Evolutionary conservation across 441 rosid genomes (phyloP), one percentile per base, ranked within the genome.

Genomic region (Metrosideros polymorpha): DNA sequence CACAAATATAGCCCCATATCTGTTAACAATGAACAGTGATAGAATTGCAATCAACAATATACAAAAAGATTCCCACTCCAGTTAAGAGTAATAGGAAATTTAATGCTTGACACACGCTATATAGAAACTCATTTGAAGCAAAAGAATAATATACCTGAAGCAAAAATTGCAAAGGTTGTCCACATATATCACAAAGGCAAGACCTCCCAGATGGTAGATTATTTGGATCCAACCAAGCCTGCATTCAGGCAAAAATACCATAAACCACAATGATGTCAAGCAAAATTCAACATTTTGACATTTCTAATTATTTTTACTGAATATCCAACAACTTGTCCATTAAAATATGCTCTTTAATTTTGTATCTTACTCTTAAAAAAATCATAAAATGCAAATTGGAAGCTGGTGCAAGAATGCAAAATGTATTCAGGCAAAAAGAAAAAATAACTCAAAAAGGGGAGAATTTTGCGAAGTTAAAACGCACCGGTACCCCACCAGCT

Each of bases 211-310:
- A 88, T 7, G 99, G 99, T 75, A 97, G 90, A 86, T 94, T 93
- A 90, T 93, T 86, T 7, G 99, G 98, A 91, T 94, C 95, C 89
- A 97, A 89, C 98, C 99, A 97, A 6, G 98, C 98, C 99, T 63
- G 76, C 76, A 32, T 32, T 63, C 43, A 63, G 76, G 76, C 13
- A 18, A 63, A 63, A 63, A 63, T 18, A 63, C 45, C 42, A 19
- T 66, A 32, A 66, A 32, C 43, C 42, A 18, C 76, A 63, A 32
- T 18, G 76, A 63, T 32, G 43, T 63, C 43, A 18, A 63, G 43
- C 39, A 18, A 63, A 63, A 63, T 18, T 63, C 43, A 18, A 63
- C 76, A 63, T 18, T 63, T 63, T 32, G 42, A 32, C 42, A 30
- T 63, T 30, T 63, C 42, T 63, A 63, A 17, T 6, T 32, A 63